A percentile compares a stretch with the other conserved stretches of the same genome.
phyloP scores from a whole-genome alignment of 1,284 basidiomycete species.

The Cryptococcus sp. region DNA sequence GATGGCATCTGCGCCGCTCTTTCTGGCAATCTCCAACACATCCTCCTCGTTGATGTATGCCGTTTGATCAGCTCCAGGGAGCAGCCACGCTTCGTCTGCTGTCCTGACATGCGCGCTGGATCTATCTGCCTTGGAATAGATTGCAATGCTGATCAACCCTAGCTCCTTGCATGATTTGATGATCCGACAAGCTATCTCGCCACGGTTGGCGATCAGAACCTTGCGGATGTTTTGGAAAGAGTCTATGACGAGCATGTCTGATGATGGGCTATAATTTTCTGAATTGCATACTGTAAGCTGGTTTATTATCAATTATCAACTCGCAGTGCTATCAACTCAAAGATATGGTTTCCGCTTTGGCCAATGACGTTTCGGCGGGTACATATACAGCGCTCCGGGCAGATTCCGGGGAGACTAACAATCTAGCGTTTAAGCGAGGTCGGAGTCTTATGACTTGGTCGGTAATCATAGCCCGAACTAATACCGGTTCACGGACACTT shows the following conservation, averaged over 20 bases:
- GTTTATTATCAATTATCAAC: too few species aligned
- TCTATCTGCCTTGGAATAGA: slow-evolving; percentile 82
- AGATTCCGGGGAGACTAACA: slow-evolving; percentile 5
- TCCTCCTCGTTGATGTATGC: slow-evolving; percentile 32
- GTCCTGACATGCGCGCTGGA: slow-evolving; percentile 70
- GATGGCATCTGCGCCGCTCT: slow-evolving; percentile 27
- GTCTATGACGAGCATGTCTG: slow-evolving; percentile 17
- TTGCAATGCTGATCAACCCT: slow-evolving; percentile 84
- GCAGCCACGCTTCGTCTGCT: slow-evolving; percentile 40
- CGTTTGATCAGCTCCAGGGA: slow-evolving; percentile 28
- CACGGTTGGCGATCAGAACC: slow-evolving; percentile 84
- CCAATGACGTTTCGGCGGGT: neutral
- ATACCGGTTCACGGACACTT: too few species aligned
- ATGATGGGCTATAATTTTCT: neutral
- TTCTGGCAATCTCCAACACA: slow-evolving; percentile 29
- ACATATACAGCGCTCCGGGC: slow-evolving; percentile 3
- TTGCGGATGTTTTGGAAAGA: slow-evolving; percentile 54
- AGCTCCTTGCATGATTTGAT: slow-evolving; percentile 85
- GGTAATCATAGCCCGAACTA: too few species aligned
- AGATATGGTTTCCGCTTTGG: too few species aligned
- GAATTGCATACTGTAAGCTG: too few species aligned
- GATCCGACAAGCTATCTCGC: slow-evolving; percentile 91
- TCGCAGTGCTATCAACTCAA: too few species aligned
- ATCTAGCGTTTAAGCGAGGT: neutral
- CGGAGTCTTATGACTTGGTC: too few species aligned